These are phyloP conservation scores for bread wheat (Triticum aestivum) DNA, from an alignment of 176 grass and related monocot genomes.

Conservation along the genomic window IWGSC_CS_RefSeq_v2.1 NC_057804.1:103540383-103540882, in stretches of 20 bases:
- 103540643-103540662: constrained; percentile 29
- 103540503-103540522: constrained; percentile 28
- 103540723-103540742: neutral
- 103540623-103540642: constrained; percentile 36
- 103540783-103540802: constrained; percentile 6
- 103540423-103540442: neutral
- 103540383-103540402: constrained; percentile 13
- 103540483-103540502: neutral
- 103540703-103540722: neutral
- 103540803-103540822: constrained; percentile 40
- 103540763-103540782: constrained; percentile 74
- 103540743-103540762: constrained; percentile 29
- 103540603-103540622: neutral
- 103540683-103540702: constrained; percentile 11
- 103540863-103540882: constrained; percentile 1
- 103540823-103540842: constrained; percentile 40
- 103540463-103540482: neutral
- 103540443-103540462: neutral
- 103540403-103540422: constrained; percentile 11
- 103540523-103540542: neutral
- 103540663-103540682: constrained; percentile 35
- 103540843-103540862: constrained; percentile 26
- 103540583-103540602: neutral
- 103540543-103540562: neutral
- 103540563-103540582: constrained; percentile 16